phyloP scores from a whole-genome alignment of 495 filamentous ascomycete genomes.

The Hyaloscypha variabilis region DNA sequence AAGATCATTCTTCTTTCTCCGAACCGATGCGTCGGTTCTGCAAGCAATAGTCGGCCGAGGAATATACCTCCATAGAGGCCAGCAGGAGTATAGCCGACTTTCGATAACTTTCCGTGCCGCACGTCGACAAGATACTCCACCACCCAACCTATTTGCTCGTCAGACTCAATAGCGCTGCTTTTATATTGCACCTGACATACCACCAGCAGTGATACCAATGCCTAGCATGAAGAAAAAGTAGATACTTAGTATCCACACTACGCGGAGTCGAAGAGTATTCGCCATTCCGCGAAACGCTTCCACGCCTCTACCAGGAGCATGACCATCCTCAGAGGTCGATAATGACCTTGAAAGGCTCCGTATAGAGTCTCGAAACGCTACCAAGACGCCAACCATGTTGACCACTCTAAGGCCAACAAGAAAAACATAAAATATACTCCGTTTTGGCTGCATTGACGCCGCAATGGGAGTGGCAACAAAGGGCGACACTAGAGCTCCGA shows the following conservation, averaged over 20 bases:
- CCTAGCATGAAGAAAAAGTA: conserved; percentile 56
- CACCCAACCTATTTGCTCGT: conserved; percentile 49
- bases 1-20: conserved; percentile 51
- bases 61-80: conserved; percentile 71
- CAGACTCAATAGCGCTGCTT: conserved; percentile 4
- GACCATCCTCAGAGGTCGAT: conserved; percentile 18
- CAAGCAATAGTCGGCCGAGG: conserved; percentile 49
- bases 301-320: conserved; percentile 31
- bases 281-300: conserved; percentile 15
- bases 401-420: conserved; percentile 43
- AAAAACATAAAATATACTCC: conserved; percentile 49
- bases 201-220: conserved; percentile 45
- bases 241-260: conserved; percentile 50
- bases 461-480: conserved; percentile 50
- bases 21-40: conserved; percentile 54
- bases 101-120: conserved; percentile 59
- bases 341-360: not conserved
- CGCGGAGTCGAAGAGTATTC: conserved; percentile 32
- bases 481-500: conserved; percentile 52
- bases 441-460: conserved; percentile 27
- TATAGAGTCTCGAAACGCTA: conserved; percentile 39
- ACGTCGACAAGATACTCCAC: conserved; percentile 71
- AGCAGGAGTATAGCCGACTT: conserved; percentile 70
- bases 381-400: conserved; percentile 40
- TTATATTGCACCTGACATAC: conserved; percentile 24